phyloP scores from a whole-genome alignment of 495 filamentous ascomycete genomes.

The Penicillium robsamsonii region DNA sequence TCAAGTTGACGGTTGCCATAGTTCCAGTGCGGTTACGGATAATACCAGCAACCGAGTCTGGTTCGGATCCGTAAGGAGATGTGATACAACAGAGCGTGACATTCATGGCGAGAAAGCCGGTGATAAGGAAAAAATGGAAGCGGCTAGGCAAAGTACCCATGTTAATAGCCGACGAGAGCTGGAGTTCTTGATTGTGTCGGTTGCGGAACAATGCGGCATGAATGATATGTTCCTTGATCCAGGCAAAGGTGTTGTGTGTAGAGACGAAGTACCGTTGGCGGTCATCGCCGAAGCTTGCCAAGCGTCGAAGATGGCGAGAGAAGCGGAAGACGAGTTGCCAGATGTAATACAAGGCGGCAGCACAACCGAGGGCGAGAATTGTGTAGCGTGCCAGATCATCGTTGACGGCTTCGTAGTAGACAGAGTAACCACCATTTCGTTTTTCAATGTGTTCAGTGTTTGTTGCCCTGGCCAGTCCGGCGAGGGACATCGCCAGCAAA shows the following conservation, averaged over 20 bases:
- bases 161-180: slow-evolving; percentile 72
- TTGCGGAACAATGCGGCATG: slow-evolving; percentile 80
- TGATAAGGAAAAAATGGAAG: slow-evolving; percentile 72
- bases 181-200: slow-evolving; percentile 84
- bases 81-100: slow-evolving; percentile 72
- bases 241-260: slow-evolving; percentile 50
- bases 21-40: slow-evolving; percentile 74
- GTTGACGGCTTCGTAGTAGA: slow-evolving; percentile 36
- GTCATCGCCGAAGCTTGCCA: slow-evolving; percentile 70
- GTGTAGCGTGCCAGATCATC: slow-evolving; percentile 42
- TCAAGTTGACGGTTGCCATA: slow-evolving; percentile 75
- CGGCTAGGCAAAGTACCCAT: slow-evolving; percentile 84
- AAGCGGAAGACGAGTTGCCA: slow-evolving; percentile 53
- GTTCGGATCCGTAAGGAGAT: slow-evolving; percentile 54
- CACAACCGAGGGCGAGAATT: slow-evolving; percentile 48
- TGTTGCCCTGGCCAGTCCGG: slow-evolving; percentile 28
- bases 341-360: slow-evolving; percentile 49
- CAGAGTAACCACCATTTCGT: slow-evolving; percentile 18
- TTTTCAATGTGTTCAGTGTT: slow-evolving; percentile 35
- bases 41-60: slow-evolving; percentile 45
- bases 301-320: slow-evolving; percentile 65
- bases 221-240: slow-evolving; percentile 74
- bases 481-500: slow-evolving; percentile 27
- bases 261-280: slow-evolving; percentile 61
- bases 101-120: slow-evolving; percentile 72